These are phyloP conservation scores for Lentinus polychrous DNA, from an alignment of 1,284 basidiomycete genomes.

Conservation along the genomic window DNA sequence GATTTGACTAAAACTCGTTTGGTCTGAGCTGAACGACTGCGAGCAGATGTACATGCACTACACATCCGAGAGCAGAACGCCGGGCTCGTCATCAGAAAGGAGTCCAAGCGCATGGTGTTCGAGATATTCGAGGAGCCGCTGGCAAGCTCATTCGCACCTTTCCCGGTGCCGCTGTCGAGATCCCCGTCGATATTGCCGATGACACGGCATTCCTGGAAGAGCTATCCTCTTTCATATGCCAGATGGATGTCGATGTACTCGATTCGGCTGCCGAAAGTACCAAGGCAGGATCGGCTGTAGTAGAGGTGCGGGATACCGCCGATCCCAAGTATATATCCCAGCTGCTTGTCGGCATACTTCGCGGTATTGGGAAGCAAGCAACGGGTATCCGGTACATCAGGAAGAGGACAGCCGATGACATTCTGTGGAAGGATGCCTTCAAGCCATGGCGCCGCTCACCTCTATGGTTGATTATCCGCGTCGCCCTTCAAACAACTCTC, in stretches of 20 bases:
- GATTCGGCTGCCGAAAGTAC: constrained; percentile 12
- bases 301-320: constrained; percentile 24
- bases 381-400: constrained; percentile 23
- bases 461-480: constrained; percentile 32
- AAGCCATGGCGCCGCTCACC: constrained; percentile 40
- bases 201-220: constrained; percentile 23
- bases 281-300: constrained; percentile 20
- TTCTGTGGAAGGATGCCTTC: constrained; percentile 30
- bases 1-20: background rate
- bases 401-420: constrained; percentile 39
- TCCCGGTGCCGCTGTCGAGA: constrained; percentile 27
- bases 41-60: background rate
- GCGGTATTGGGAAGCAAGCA: constrained; percentile 21
- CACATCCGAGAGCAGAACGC: constrained; percentile 31
- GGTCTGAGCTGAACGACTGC: background rate
- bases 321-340: constrained; percentile 37
- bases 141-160: constrained; percentile 33
- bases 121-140: constrained; percentile 33
- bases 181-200: constrained; percentile 25
- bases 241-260: constrained; percentile 2
- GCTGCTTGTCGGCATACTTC: constrained; percentile 35
- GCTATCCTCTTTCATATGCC: constrained; percentile 15
- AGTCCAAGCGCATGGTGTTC: constrained; percentile 19
- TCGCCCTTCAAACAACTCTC: constrained; percentile 38
- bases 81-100: constrained; percentile 31